Evolutionary conservation across 495 filamentous ascomycete species (phyloP).

Genomic region (Delitschia confertaspora): DNA sequence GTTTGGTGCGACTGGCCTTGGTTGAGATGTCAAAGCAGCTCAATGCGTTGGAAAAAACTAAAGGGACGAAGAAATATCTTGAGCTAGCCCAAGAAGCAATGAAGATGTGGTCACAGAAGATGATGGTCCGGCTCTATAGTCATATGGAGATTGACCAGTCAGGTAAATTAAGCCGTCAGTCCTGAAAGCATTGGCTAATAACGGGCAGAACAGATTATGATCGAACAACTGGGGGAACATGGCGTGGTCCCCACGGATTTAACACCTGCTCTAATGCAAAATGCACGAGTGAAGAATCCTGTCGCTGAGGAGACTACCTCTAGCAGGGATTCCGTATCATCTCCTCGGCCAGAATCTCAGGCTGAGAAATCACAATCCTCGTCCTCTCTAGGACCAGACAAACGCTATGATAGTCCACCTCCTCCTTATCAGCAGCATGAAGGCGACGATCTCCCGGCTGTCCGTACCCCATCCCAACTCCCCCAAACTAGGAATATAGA

Average conservation of each 20-base stretch:
- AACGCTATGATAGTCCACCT: conserved; percentile 35
- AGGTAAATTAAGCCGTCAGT: conserved; percentile 23
- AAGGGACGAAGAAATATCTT: conserved; percentile 57
- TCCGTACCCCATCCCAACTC: conserved; percentile 72
- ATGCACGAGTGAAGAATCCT: conserved; percentile 87
- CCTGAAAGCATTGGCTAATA: conserved; percentile 16
- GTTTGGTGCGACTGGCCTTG: conserved; percentile 70
- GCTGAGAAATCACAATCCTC: conserved; percentile 12
- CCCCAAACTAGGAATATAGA: conserved; percentile 75
- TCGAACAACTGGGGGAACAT: conserved; percentile 90
- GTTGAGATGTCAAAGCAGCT: conserved; percentile 63
- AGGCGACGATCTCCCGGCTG: conserved; percentile 61
- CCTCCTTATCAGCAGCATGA: conserved; percentile 66
- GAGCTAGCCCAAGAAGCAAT: conserved; percentile 61
- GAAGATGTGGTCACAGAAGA: conserved; percentile 95
- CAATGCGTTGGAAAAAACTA: conserved; percentile 44
- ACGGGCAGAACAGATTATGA: conserved; percentile 84
- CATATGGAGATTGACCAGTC: conserved; percentile 91
- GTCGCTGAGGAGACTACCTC: conserved; percentile 47
- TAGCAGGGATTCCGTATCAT: conserved; percentile 12
- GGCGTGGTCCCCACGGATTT: conserved; percentile 79
- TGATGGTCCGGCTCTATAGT: conserved; percentile 84
- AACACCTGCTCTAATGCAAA: conserved; percentile 80
- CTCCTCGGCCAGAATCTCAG: conserved; percentile 7
- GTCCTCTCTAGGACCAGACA: conserved; percentile 9